These are phyloP conservation scores for Cyberlindnera euphorbiiphila DNA, from an alignment of 805 yeast species.

Conservation along the genomic window DNA sequence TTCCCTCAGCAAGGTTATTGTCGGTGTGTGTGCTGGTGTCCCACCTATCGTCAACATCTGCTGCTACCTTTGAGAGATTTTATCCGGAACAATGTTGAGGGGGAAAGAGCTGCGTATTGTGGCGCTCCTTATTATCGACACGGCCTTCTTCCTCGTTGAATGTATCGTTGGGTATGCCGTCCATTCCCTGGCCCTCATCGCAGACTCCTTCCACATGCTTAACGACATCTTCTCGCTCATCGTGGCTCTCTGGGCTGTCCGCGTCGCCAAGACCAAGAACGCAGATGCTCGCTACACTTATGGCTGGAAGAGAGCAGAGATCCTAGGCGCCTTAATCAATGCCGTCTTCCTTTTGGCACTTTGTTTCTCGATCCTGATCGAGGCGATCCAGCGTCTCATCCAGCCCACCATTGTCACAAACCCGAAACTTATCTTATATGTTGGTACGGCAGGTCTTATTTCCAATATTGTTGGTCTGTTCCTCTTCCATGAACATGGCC, in stretches of 20 bases:
- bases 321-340: conserved; percentile 88
- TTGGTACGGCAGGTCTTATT: conserved; percentile 77
- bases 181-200: conserved; percentile 89
- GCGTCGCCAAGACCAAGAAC: conserved; percentile 73
- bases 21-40: too few species aligned
- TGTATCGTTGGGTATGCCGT: conserved; percentile 85
- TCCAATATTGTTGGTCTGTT: conserved; percentile 83
- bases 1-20: too few species aligned
- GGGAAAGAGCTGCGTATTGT: conserved; percentile 67
- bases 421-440: conserved; percentile 77
- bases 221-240: conserved; percentile 87
- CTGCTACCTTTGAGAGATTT: background rate
- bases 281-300: conserved; percentile 91
- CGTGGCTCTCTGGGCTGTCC: conserved; percentile 95
- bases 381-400: conserved; percentile 86
- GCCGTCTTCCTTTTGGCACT: conserved; percentile 91
- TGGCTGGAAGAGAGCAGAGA: conserved; percentile 98
- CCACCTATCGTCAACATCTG: too few species aligned
- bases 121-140: conserved; percentile 69
- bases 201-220: conserved; percentile 97
- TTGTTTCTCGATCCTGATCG: conserved; percentile 87
- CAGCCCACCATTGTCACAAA: conserved; percentile 74
- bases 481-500: conserved; percentile 85
- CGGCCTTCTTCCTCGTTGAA: conserved; percentile 80
- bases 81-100: conserved; percentile 3